Evolutionary conservation across 306 rosid genomes (phyloP), one percentile per base, ranked within the genome.

Genomic region (Dryas octopetala): DNA sequence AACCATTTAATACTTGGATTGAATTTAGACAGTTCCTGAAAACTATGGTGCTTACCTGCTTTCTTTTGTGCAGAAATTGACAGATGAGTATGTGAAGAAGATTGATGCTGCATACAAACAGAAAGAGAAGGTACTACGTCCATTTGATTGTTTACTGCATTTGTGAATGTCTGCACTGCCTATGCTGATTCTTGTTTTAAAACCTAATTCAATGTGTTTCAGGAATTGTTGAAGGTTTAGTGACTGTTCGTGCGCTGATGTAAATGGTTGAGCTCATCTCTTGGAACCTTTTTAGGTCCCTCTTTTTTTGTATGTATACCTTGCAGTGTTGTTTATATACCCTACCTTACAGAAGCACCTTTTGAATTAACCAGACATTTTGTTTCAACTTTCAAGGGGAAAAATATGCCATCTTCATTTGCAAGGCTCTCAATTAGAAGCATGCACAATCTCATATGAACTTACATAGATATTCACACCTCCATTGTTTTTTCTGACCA

Each of bases 201-300:
- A 32, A 61, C 3, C 2, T 28, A 47, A 10, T n/a, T 74, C 64
- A 16, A 28, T 68, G 53, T 76, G 76, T 84, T 88, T 79, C 97
- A 94, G 97, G 98, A 94, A 80, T 76, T 90, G 96, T 86, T 91
- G 85, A 94, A 91, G 43, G 97, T 91, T 76, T 91, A 87, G 86
- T 62, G 78, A 74, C 61, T 62, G 74, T 40, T 28, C 52, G 11
- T 49, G 15, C 48, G 54, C 57, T 75, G 81, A 45, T 76, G 84
- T 79, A 87, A 81, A 81, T 74, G 83, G 32, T 74, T 61, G 86
- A 78, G 75, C 83, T 66, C 76, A 7, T 8, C 40, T 83, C 45
- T 79, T 55, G 17, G 77, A 68, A 71, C 74, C 73, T 76, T 70
- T 54, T 62, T 76, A 76, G 82, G 73, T 69, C 62, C 79, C 26